Base-by-base conservation (phyloP, 2,329 filamentous ascomycete genomes). In the Neopestalotiopsis sp. region DNA sequence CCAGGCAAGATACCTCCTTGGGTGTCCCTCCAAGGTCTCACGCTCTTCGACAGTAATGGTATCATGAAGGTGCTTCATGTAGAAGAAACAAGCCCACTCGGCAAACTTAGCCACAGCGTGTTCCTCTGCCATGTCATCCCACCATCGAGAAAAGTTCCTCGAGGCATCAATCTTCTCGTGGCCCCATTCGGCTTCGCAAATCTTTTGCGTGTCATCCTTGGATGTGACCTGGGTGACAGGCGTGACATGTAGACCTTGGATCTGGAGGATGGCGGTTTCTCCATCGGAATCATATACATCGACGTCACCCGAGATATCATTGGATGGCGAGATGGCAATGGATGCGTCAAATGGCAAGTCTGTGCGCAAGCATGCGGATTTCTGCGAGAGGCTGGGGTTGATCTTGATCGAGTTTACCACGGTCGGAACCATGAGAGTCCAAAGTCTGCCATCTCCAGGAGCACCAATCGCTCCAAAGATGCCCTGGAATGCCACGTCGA, bases 401-500 rank as follows among this genome's bases (percentile, higher is more conserved):
- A 68, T 24, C 4, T 57, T 7, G 32, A 69, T 62, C 6, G 14
- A n/a, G 14, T 70, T 65, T 10, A 81, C 77, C 12, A 57, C 69
- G 0, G 73, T 75, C 2, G 79, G 79, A 1, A 82, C 70, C 58
- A 78, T 75, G 2, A 78, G 71, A 1, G 75, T 70, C 74, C 76
- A 77, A 4, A 83, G 72, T 5, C 71, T 72, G 1, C 75, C 78
- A 58, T 80, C 78, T 0, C 74, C 75, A 0, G 81, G 81, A 17
- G 72, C 76, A 4, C 74, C 74, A 61, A 74, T 76, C 1, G 80
- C 79, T 1, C 76, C 71, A 5, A 82, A 73, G 9, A 77, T 68
- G 5, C 76, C 69, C 68, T 83, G 82, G 67, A 83, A 77, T 1
- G 78, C 77, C 0, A 73, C 73, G 57, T 83, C 81, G 0, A 83